These are phyloP conservation scores for Golubevia sp. DNA, from an alignment of 1,284 basidiomycete genomes.

Conservation along the genomic window DNA sequence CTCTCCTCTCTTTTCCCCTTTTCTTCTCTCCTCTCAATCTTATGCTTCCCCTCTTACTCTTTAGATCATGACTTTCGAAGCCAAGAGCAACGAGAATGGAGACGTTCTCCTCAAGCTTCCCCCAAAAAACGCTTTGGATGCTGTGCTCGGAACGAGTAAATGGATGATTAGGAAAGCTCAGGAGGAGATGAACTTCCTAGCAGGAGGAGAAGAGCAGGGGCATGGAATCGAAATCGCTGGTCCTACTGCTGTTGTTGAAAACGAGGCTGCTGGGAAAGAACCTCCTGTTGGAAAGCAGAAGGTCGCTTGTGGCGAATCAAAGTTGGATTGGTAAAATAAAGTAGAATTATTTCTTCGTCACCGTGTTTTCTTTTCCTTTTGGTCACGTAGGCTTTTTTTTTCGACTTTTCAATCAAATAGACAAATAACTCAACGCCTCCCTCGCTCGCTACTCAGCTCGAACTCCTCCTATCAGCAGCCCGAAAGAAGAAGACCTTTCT, in stretches of 20 bases:
- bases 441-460: too few species aligned
- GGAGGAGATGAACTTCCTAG: too few species aligned
- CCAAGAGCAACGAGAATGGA: conserved; percentile 65
- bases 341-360: too few species aligned
- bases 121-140: conserved; percentile 71
- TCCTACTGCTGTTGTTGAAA: neutral
- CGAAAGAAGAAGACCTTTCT: too few species aligned
- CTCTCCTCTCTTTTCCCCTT: neutral
- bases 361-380: too few species aligned
- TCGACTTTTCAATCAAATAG: too few species aligned
- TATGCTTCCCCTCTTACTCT: neutral
- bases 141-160: conserved; percentile 71
- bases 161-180: conserved; percentile 67
- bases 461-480: too few species aligned
- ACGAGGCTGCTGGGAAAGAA: neutral
- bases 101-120: conserved; percentile 68
- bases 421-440: too few species aligned
- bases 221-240: neutral
- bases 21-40: neutral
- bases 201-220: neutral
- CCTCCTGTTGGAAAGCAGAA: neutral
- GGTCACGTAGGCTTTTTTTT: too few species aligned
- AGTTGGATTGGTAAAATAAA: neutral
- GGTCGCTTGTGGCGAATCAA: neutral
- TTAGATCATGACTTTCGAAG: conserved; percentile 71